phyloP scores from a whole-genome alignment of 257 asterid genomes.

The Cruciata laevipes region DNA sequence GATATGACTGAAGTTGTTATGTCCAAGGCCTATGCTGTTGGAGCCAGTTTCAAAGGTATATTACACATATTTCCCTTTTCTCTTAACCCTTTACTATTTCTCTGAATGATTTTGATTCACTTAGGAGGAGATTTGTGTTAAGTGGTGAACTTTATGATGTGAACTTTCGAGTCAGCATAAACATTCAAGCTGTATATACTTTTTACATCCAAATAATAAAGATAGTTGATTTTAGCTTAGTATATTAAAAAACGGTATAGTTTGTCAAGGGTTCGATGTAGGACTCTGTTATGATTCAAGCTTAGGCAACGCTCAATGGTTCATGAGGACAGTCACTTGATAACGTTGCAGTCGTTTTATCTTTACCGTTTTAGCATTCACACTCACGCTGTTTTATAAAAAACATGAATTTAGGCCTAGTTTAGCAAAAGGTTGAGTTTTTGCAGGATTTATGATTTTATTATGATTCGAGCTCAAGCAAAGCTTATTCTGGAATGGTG shows the following conservation, averaged over 20 bases:
- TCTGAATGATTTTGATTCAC: not conserved
- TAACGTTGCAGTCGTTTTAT: not conserved
- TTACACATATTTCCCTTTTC: not conserved
- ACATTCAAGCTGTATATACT: not conserved
- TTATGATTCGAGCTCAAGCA: not conserved
- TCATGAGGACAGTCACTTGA: not conserved
- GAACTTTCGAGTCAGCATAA: not conserved
- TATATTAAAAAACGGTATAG: not conserved
- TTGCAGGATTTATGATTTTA: not conserved
- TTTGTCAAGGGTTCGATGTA: not conserved
- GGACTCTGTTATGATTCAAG: not conserved
- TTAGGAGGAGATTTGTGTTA: not conserved
- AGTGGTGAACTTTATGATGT: not conserved
- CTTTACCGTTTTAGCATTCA: not conserved
- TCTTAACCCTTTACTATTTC: not conserved
- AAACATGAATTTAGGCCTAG: not conserved
- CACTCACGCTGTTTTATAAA: not conserved
- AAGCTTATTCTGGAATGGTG: no score
- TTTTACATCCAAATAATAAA: no score
- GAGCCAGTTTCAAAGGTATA: constrained; percentile 85
- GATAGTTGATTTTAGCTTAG: not conserved
- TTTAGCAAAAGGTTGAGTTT: not conserved
- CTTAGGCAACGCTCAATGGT: not conserved
- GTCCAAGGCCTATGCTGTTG: constrained; percentile 97
- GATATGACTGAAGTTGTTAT: constrained; percentile 90